Percentiles rank a stretch among this genome's conserved stretches.
Evolutionary conservation across 2,329 filamentous ascomycete species (phyloP).

Genomic region (Penicillium olsonii): DNA sequence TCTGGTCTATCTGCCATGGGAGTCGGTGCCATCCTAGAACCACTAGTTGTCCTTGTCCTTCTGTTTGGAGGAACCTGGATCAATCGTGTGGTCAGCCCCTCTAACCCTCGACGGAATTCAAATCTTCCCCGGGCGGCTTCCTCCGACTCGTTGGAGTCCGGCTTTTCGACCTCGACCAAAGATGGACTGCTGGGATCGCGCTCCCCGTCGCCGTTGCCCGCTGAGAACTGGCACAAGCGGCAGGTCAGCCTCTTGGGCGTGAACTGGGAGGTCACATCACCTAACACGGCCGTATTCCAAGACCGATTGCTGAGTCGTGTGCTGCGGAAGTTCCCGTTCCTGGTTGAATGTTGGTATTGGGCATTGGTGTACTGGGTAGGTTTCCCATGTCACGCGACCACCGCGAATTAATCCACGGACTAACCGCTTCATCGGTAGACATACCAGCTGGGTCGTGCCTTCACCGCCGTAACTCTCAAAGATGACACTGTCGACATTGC

Average conservation of each 20-base stretch:
- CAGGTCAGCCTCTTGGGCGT: slow-evolving; percentile 50
- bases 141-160: slow-evolving; percentile 44
- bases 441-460: slow-evolving; percentile 72
- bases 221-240: slow-evolving; percentile 54
- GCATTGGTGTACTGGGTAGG: slow-evolving; percentile 74
- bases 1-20: slow-evolving; percentile 47
- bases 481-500: slow-evolving; percentile 69
- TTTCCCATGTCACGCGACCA: no score
- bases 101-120: slow-evolving; percentile 23
- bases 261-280: slow-evolving; percentile 54
- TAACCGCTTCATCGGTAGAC: slow-evolving; percentile 57
- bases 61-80: slow-evolving; percentile 64
- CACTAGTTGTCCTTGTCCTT: slow-evolving; percentile 61
- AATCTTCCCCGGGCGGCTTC: slow-evolving; percentile 30
- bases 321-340: slow-evolving; percentile 68
- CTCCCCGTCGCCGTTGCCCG: slow-evolving; percentile 42
- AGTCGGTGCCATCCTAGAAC: slow-evolving; percentile 60
- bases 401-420: no score
- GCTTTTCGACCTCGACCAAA: slow-evolving; percentile 38
- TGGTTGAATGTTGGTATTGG: slow-evolving; percentile 78
- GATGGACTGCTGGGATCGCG: slow-evolving; percentile 36
- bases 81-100: slow-evolving; percentile 48
- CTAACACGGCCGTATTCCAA: slow-evolving; percentile 63
- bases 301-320: slow-evolving; percentile 64
- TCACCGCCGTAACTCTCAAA: slow-evolving; percentile 68